phyloP scores from a whole-genome alignment of 1,284 basidiomycete species.

The Malassezia sp. region DNA sequence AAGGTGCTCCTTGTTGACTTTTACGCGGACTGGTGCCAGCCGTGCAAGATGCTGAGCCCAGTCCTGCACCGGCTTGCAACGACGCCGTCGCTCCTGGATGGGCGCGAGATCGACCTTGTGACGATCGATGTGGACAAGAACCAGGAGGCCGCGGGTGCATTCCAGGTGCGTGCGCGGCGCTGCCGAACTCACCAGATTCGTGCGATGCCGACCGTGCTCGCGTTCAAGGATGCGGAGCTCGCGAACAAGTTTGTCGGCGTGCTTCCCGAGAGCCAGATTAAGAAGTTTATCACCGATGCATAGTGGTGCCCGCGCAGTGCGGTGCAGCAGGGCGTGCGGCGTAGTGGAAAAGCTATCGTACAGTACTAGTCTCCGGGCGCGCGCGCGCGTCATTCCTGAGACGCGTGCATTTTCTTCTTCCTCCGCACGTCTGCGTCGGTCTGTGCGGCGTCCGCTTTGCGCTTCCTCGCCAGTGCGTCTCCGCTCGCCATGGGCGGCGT shows the following conservation, averaged over 20 bases:
- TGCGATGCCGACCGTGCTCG: constrained; percentile 32
- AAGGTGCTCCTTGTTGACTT: constrained; percentile 30
- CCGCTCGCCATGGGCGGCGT: background rate
- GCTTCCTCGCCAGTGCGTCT: background rate
- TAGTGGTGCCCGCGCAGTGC: too few species aligned
- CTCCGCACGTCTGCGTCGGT: background rate
- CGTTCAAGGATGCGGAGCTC: constrained; percentile 25
- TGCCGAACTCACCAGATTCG: constrained; percentile 9
- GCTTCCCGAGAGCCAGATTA: constrained; percentile 26
- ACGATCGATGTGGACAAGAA: constrained; percentile 30
- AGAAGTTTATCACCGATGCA: constrained; percentile 31
- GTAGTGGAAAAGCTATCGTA: constrained; percentile 9
- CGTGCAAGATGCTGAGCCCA: constrained; percentile 34
- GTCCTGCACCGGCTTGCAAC: constrained; percentile 21
- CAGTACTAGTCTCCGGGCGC: background rate
- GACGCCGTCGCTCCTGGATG: constrained; percentile 17
- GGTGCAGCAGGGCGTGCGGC: too few species aligned
- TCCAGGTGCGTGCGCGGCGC: constrained; percentile 9
- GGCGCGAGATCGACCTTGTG: constrained; percentile 22
- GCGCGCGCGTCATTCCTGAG: too few species aligned
- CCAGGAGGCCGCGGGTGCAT: constrained; percentile 21
- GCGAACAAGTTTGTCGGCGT: constrained; percentile 27
- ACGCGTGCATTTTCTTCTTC: background rate
- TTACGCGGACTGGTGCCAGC: constrained; percentile 32
- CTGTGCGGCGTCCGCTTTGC: too few species aligned